Evolutionary conservation across 1,284 basidiomycete genomes (phyloP).

Genomic region (Thecaphora thlaspeos): DNA sequence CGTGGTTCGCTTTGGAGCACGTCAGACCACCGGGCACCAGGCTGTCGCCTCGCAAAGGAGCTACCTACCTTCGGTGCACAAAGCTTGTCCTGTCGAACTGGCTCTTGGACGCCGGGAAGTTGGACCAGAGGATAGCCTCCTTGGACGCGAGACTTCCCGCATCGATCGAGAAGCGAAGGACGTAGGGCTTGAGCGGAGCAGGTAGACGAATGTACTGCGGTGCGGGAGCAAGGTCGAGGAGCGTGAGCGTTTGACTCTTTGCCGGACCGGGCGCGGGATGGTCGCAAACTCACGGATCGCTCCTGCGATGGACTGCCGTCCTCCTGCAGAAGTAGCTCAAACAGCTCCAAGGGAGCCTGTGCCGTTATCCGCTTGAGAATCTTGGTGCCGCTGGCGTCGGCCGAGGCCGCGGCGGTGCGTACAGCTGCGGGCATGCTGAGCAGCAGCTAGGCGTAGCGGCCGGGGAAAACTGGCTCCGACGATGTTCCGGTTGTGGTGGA

Average conservation of each 20-base stretch:
- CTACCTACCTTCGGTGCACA: conserved; percentile 71
- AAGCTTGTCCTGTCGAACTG: conserved; percentile 75
- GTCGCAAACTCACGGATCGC: conserved; percentile 11
- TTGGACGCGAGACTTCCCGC: conserved; percentile 39
- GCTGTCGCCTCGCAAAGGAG: background rate
- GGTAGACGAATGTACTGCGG: conserved; percentile 44
- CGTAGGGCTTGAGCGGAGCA: conserved; percentile 42
- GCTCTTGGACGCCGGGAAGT: conserved; percentile 62
- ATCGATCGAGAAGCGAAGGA: conserved; percentile 46
- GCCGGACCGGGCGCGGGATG: background rate
- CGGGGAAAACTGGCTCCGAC: no score
- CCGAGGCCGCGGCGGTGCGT: no score
- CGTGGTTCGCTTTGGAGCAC: no score
- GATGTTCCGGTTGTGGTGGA: no score
- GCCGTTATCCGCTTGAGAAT: no score
- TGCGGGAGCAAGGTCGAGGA: background rate
- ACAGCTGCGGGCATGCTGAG: no score
- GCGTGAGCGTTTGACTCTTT: background rate
- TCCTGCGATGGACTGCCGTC: conserved; percentile 46
- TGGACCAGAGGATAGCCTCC: conserved; percentile 41
- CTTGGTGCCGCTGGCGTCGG: no score
- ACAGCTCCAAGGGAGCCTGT: no score
- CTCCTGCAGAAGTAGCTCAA: conserved; percentile 40
- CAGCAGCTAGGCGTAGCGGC: no score
- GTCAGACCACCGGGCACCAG: no score